Evolutionary conservation across 140 eudicot genomes (phyloP), one percentile per base, ranked within the genome.

Genomic region (Senecio squalidus): DNA sequence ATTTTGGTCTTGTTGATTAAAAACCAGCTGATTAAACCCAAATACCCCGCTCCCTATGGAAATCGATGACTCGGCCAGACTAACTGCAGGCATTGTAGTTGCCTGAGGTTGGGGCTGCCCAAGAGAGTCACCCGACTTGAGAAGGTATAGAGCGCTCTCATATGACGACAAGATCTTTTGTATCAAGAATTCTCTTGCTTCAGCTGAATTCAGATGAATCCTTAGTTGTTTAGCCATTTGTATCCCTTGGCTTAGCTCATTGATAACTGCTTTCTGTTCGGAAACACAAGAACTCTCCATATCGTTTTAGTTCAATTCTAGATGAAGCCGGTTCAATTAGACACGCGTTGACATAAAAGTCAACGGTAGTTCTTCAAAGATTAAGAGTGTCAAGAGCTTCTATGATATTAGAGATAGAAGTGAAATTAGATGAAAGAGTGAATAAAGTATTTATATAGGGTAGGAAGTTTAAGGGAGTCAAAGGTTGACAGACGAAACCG

Each of bases 161-260:
- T 69, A 86, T 3, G 95, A 83, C 39, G 90, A 83, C 30, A 80
- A 33, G 25, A 86, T 80, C 51, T 77, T 73, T 27, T 69, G 80
- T 31, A 86, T 39, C 14, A 86, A 71, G 61, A 75, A 10, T 18
- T 84, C 82, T 55, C 70, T 71, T 5, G 78, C 70, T 60, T 78
- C 77, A 11, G 70, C 18, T 3, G 83, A 62, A 59, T 76, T 55
- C 68, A 83, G 23, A 44, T 82, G 75, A 74, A 59, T 34, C 62
- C 76, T 75, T 0, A 86, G 84, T 70, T 90, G 84, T 62, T 76
- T 73, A 51, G 94, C 81, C 50, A 76, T 64, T 73, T 86, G 80
- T 76, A 76, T 58, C 44, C 97, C 97, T 58, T 78, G 87, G 33
- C 66, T 57, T 0, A 83, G 80, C 55, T 86, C 95, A 72, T 74